Conservation (phyloP, 768 basidiomycete species). For the Ramaria rubella region DNA sequence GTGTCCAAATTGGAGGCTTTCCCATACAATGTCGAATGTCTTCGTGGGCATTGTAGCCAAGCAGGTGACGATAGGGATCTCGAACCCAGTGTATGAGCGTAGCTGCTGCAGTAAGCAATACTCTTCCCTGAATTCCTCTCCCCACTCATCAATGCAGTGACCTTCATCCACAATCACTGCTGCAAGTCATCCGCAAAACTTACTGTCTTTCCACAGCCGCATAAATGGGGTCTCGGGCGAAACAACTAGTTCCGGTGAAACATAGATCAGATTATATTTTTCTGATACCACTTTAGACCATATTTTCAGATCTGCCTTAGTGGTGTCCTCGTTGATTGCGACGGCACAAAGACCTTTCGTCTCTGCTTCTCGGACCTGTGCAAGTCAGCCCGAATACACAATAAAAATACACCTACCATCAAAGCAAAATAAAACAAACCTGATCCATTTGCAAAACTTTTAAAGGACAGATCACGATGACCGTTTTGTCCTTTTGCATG, state of each 20-base stretch:
- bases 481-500: no score
- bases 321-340: constrained; percentile 26
- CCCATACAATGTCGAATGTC: constrained; percentile 26
- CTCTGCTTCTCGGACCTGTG: constrained; percentile 17
- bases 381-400: no score
- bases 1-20: constrained; percentile 21
- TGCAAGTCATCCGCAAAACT: constrained; percentile 21
- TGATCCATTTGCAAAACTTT: no score
- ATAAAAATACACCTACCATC: no score
- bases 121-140: constrained; percentile 19
- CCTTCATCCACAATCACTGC: constrained; percentile 29
- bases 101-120: constrained; percentile 21
- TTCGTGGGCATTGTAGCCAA: constrained; percentile 22
- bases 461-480: no score
- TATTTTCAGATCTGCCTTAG: not conserved
- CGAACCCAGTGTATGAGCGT: constrained; percentile 21
- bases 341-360: constrained; percentile 22
- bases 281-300: not conserved
- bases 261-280: constrained; percentile 12
- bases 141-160: constrained; percentile 30
- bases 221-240: constrained; percentile 16
- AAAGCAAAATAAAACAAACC: no score
- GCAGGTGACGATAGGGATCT: constrained; percentile 24
- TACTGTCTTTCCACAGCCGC: constrained; percentile 23
- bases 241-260: constrained; percentile 25